Base-by-base conservation (phyloP, 331 rosid genomes). In the Phaseolus coccineus region DNA sequence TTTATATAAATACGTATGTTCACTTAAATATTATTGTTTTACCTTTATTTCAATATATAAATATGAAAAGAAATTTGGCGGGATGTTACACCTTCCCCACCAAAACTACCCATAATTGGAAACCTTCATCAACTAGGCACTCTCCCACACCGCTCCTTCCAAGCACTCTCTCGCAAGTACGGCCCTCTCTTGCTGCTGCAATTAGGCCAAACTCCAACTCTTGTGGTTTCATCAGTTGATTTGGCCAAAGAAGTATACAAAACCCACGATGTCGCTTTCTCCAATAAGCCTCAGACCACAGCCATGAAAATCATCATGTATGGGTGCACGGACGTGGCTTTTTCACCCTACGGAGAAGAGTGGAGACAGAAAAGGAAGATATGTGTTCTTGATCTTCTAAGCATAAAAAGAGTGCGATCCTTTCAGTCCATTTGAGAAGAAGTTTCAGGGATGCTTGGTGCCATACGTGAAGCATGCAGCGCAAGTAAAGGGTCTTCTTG, bases 351-450 rank as follows among this genome's bases (percentile, higher is more conserved):
- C 47, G 47, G 69, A 5, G 69, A 63, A 33, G 69, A 63, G 69
- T 63, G 69, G 69, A 33, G 69, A 33, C 69, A 63, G n/a, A 63
- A 33, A 40, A 63, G n/a, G 27, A 63, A 63, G 69, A 33, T 40
- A 19, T 25, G 15, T 3, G 69, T 33, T 3, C 46, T 33, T 15
- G 46, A 63, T 27, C 46, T 63, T 63, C 12, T 63, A 2, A 63
- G 27, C 47, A 1, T 0, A 2, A 63, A 63, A 35, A 63, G 37
- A 27, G 46, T 63, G 44, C 27, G 14, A 10, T 63, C 46, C 5
- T 63, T 63, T 63, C 5, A 0, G 37, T 63, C 46, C 6, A 15
- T 63, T 0, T 5, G 69, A 33, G 6, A 63, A 33, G 69, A 31
- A 31, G 69, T 63, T 33, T 6, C 6, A 3, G 46, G 8, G 13